phyloP scores from a whole-genome alignment of 2,329 filamentous ascomycete genomes.

The Plectosphaerella sp. region DNA sequence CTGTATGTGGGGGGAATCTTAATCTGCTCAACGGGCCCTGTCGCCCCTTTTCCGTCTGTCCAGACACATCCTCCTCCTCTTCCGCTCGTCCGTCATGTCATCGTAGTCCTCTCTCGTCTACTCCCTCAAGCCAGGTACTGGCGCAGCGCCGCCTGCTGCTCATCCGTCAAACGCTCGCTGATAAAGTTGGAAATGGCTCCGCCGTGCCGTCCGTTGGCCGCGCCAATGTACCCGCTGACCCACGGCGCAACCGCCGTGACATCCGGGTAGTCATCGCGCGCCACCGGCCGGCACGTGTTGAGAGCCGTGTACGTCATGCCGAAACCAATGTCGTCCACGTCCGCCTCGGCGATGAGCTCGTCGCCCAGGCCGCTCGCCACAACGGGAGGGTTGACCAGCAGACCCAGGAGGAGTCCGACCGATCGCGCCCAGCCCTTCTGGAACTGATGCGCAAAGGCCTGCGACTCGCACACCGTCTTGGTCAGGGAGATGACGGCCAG shows the following conservation, averaged over 20 bases:
- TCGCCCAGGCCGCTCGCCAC: conserved; percentile 62
- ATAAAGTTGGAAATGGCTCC: conserved; percentile 71
- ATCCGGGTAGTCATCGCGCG: conserved; percentile 80
- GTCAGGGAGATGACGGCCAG: conserved; percentile 89
- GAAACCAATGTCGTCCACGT: conserved; percentile 93
- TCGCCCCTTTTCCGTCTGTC: not conserved
- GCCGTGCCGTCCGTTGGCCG: conserved; percentile 68
- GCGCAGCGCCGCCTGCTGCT: conserved; percentile 50
- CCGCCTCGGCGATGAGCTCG: conserved; percentile 78
- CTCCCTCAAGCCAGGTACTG: conserved; percentile 39
- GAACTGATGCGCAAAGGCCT: conserved; percentile 76
- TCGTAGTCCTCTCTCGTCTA: too few relatives aligned
- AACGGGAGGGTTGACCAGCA: conserved; percentile 80
- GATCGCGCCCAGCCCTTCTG: conserved; percentile 89
- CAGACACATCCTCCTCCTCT: not conserved
- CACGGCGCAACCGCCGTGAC: conserved; percentile 78
- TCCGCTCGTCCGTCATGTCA: too few relatives aligned
- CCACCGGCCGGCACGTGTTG: conserved; percentile 77
- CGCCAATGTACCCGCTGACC: conserved; percentile 74
- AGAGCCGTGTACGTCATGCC: conserved; percentile 91
- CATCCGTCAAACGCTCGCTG: conserved; percentile 61
- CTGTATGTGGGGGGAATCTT: not conserved
- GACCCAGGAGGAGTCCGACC: conserved; percentile 80
- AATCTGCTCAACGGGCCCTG: not conserved
- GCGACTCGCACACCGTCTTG: conserved; percentile 83